Conservation (phyloP, 345 rosid genomes). For the Adansonia digitata region DNA sequence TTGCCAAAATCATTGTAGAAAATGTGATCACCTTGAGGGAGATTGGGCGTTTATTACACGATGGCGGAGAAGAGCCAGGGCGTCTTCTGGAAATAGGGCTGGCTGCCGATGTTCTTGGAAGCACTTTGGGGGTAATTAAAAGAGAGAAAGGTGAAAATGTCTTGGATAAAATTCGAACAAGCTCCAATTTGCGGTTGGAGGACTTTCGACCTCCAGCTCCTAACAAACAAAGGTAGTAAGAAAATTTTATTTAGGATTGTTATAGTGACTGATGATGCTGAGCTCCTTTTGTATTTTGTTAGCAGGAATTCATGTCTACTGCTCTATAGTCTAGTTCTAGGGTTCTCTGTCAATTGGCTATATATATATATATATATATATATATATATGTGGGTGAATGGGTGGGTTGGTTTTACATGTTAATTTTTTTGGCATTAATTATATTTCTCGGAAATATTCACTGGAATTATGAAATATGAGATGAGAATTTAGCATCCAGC, state of each 20-base stretch:
- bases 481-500: slow-evolving; percentile 6
- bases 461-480: neutral
- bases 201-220: slow-evolving; percentile 63
- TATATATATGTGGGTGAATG: slow-evolving; percentile 25
- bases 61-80: slow-evolving; percentile 78
- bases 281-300: slow-evolving; percentile 30
- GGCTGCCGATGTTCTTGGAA: slow-evolving; percentile 80
- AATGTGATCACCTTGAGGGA: slow-evolving; percentile 46
- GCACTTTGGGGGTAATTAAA: slow-evolving; percentile 56
- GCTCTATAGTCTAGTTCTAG: neutral
- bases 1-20: slow-evolving; percentile 49
- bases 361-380: neutral
- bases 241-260: slow-evolving; percentile 55
- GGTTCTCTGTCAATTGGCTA: neutral
- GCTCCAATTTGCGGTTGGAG: slow-evolving; percentile 59
- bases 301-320: slow-evolving; percentile 21
- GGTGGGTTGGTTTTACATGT: slow-evolving; percentile 1
- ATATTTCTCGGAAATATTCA: slow-evolving; percentile 4
- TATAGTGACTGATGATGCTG: slow-evolving; percentile 22
- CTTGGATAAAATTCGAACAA: slow-evolving; percentile 42
- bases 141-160: slow-evolving; percentile 54
- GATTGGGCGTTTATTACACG: slow-evolving; percentile 45
- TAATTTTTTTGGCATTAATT: neutral
- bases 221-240: slow-evolving; percentile 57
- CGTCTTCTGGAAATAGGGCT: slow-evolving; percentile 55